Evolutionary conservation across 1,284 basidiomycete species (phyloP), one percentile per base, ranked within the genome.

Genomic region (Fomitopsis schrenkii): DNA sequence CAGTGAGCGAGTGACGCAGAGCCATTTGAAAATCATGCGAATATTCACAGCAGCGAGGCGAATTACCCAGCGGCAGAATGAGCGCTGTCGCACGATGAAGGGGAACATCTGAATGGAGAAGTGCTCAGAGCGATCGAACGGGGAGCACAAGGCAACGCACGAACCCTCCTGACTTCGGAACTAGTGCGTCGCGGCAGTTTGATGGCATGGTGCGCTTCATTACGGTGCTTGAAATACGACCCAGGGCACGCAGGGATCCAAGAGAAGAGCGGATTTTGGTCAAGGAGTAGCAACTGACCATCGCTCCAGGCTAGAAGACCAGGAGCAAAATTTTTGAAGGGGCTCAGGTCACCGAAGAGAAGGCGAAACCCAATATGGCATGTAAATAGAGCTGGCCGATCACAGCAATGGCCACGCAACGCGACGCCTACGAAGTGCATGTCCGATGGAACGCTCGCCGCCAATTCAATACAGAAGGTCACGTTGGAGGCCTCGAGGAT

Each of bases 401-500:
- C 54, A 42, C 35, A 55, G 38, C 38, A 54, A 40, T 26, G 36
- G 33, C 28, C n/a, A 7, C 40, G 33, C 35, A 42, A 35, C 17
- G 17, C 42, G 33, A 45, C 57, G 28, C 19, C 45, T 9, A 22
- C 40, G 42, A 44, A 44, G 42, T 41, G 40, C 53, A 48, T 54
- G 12, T 54, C 52, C 52, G 38, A 17, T 10, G 3, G 40, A 15
- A 46, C 35, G 14, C 17, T 52, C 40, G 4, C n/a, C 9, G 28
- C 14, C 35, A 22, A 60, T 60, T 60, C 35, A 40, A 60, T 56
- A 26, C 30, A 50, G n/a, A 40, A 30, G 10, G 54, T 60, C 59
- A 60, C 54, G 59, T 44, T 55, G 54, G 15, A 19, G 26, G 54
- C 54, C 53, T 44, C 28, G 59, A 56, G 59, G 59, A 60, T 60